Conservation (phyloP, 352 stramenopile species). For the Vaucheria bursata region DNA sequence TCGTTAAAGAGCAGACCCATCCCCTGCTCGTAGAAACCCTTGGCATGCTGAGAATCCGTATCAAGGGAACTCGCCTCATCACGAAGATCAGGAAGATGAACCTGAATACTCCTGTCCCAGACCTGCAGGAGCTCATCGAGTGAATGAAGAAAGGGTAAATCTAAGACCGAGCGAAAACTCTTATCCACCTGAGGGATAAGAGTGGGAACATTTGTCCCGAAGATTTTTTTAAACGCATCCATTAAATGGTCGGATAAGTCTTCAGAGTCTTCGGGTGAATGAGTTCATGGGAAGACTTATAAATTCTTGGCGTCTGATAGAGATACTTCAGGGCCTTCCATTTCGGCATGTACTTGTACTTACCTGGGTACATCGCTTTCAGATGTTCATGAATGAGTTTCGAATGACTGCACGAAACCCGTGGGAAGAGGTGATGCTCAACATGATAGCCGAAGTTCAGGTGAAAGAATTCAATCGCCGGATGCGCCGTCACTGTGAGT, state of each 20-base stretch:
- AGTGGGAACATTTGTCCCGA: no score
- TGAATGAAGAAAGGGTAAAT: background rate
- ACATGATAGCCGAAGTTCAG: conserved; percentile 1
- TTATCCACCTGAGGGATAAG: no score
- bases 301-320: background rate
- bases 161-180: no score
- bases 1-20: background rate
- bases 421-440: background rate
- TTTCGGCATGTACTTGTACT: conserved; percentile 1
- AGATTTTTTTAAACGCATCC: background rate
- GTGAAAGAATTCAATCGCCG: background rate
- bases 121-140: background rate
- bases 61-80: background rate
- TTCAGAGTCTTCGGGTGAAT: conserved; percentile 1
- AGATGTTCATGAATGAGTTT: background rate
- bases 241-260: background rate
- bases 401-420: background rate
- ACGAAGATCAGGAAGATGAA: background rate
- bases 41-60: background rate
- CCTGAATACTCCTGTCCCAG: background rate
- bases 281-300: background rate
- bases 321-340: background rate
- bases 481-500: background rate
- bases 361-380: background rate
- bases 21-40: background rate